Evolutionary conservation across 805 yeast species (phyloP), one percentile per base, ranked within the genome.

Genomic region (Kuraishia floccosa): DNA sequence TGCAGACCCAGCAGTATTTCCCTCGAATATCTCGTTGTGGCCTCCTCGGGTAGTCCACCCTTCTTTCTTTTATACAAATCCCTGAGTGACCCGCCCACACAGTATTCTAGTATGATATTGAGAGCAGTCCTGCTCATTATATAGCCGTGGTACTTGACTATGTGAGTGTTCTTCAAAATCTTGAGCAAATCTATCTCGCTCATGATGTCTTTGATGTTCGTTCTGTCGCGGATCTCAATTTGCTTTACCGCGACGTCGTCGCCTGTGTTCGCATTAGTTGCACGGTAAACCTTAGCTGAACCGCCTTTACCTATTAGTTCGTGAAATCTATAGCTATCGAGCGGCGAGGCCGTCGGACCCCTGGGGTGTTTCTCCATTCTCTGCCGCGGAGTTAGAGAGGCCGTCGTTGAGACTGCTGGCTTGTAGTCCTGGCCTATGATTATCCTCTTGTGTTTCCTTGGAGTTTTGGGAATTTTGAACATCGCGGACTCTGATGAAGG

Each of bases 241-340:
- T 80, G 87, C 49, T 85, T 85, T 16, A 86, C 72, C 1, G 95
- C 95, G 4, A 83, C 81, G 3, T 74, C 64, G 32, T 73, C 76
- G 5, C 72, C 72, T 0, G 87, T 80, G 32, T 58, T 60, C 36
- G 66, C 54, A 43, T 85, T 81, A 18, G 75, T 56, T 0, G 89
- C 46, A 24, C 48, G 67, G 52, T 77, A 86, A 4, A 89, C 96
- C 24, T 72, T 70, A 1, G 96, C 97, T 49, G 75, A 86, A 0
- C 96, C 96, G 2, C 98, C 98, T 36, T 71, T 71, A 3, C 97
- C 98, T 2, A 91, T 61, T 23, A 78, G 66, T 29, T 74, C 79
- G 29, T 65, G 61, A 42, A 76, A 59, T 18, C 60, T 59, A 43
- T 69, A 74, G 32, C 64, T 64, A 27, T 64, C 70, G 14, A 66